phyloP scores from a whole-genome alignment of 805 yeast genomes.

The Candida glaebosa region DNA sequence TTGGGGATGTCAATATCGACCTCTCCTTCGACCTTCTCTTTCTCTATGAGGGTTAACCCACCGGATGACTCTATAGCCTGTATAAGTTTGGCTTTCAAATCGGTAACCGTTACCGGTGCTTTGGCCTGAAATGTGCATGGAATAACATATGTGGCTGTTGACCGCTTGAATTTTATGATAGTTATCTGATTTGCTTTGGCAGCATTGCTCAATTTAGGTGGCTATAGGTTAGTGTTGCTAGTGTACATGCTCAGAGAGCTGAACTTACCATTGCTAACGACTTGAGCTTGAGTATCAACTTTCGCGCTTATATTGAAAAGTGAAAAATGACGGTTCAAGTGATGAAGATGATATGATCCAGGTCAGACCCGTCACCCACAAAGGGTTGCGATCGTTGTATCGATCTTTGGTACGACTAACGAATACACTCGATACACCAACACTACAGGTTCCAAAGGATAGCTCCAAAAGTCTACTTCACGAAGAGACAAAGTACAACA shows the following conservation, averaged over 20 bases:
- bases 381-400: slow-evolving; percentile 2
- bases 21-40: slow-evolving; percentile 19
- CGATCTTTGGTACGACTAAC: neutral
- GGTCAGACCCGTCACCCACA: neutral
- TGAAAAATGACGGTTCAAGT: neutral
- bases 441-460: neutral
- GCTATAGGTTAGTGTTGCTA: slow-evolving; percentile 11
- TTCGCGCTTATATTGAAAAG: neutral
- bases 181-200: slow-evolving; percentile 13
- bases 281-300: too few species aligned
- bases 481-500: slow-evolving; percentile 2
- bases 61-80: slow-evolving; percentile 45
- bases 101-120: slow-evolving; percentile 12
- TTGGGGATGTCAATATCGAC: slow-evolving; percentile 35
- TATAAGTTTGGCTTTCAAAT: slow-evolving; percentile 24
- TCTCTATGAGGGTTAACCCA: slow-evolving; percentile 35
- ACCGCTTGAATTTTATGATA: slow-evolving; percentile 35
- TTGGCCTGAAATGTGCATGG: slow-evolving; percentile 18
- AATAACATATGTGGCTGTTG: slow-evolving; percentile 26
- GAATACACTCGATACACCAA: neutral
- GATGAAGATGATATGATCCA: neutral
- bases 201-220: slow-evolving; percentile 17
- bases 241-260: neutral
- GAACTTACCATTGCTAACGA: neutral
- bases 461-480: neutral